These are phyloP conservation scores for Spongospora subterranea DNA, from an alignment of 208 protist genomes.

Conservation along the genomic window DNA sequence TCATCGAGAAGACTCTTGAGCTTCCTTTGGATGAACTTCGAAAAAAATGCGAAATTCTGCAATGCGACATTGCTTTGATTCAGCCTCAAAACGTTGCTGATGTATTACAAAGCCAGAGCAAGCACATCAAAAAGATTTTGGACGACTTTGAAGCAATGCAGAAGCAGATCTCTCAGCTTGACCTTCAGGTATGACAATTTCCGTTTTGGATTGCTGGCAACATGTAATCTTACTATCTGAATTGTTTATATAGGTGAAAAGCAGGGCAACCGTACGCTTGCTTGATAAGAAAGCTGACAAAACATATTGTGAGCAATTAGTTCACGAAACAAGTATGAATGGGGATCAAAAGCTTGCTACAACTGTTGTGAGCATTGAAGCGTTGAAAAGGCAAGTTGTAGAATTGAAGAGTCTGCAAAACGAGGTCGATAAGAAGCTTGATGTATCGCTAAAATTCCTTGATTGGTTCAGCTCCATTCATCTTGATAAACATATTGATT, in stretches of 20 bases:
- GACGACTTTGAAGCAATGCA: not conserved
- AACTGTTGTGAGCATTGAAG: not conserved
- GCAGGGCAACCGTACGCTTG: not conserved
- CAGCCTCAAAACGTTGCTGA: conserved; percentile 11
- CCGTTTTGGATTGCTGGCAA: not conserved
- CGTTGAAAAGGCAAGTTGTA: not conserved
- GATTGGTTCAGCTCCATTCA: conserved; percentile 54
- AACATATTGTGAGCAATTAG: conserved; percentile 37
- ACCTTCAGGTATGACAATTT: not conserved
- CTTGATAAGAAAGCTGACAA: conserved; percentile 43
- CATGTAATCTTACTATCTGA: not conserved
- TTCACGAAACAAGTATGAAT: not conserved
- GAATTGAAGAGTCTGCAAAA: conserved; percentile 20
- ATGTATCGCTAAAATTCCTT: conserved; percentile 25
- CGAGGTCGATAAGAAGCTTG: conserved; percentile 16
- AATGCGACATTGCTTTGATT: not conserved
- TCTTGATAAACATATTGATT: conserved; percentile 14
- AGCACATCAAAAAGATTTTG: not conserved
- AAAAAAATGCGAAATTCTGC: not conserved
- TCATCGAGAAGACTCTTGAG: not conserved
- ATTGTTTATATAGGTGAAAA: not conserved
- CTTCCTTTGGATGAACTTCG: conserved; percentile 38
- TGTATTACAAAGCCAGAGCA: not conserved
- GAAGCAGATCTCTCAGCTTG: not conserved
- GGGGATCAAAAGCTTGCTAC: not conserved